These are phyloP conservation scores for Daedaleopsis sinensis DNA, from an alignment of 768 basidiomycete genomes.

Conservation along the genomic window DNA sequence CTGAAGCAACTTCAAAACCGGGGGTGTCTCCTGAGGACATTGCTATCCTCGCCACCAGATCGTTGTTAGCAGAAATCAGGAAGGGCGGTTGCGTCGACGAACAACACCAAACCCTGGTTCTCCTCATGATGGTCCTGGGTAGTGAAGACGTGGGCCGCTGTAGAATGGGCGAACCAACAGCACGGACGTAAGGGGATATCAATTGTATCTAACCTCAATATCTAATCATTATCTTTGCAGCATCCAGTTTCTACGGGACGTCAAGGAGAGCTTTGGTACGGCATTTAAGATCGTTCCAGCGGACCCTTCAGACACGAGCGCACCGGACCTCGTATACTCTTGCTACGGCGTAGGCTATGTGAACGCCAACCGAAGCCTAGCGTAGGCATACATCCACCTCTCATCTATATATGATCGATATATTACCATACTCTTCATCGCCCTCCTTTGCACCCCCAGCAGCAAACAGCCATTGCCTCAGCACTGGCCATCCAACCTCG, in stretches of 20 bases:
- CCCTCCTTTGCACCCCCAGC: conserved; percentile 64
- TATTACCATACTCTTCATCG: conserved; percentile 65
- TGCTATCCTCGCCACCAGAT: conserved; percentile 77
- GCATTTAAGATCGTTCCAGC: conserved; percentile 87
- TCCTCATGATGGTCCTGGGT: conserved; percentile 93
- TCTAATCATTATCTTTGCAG: conserved; percentile 42
- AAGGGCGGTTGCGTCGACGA: conserved; percentile 90
- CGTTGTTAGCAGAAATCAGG: conserved; percentile 77
- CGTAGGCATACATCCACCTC: conserved; percentile 37
- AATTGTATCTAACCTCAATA: not conserved
- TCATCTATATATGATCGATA: conserved; percentile 78
- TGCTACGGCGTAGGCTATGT: conserved; percentile 93
- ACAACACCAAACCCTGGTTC: conserved; percentile 83
- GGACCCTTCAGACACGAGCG: conserved; percentile 52
- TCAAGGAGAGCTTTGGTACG: conserved; percentile 82
- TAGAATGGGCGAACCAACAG: conserved; percentile 81
- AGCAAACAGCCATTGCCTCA: conserved; percentile 70
- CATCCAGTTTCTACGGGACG: conserved; percentile 89
- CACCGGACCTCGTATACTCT: conserved; percentile 73
- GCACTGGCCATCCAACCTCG: conserved; percentile 79
- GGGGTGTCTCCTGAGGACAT: conserved; percentile 92
- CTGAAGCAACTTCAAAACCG: conserved; percentile 84
- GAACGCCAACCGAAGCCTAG: conserved; percentile 82
- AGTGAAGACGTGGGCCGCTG: conserved; percentile 96
- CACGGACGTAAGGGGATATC: conserved; percentile 56